These are phyloP conservation scores for Dactylellina leptospora DNA, from an alignment of 2,329 filamentous ascomycete genomes.

Conservation along the genomic window DNA sequence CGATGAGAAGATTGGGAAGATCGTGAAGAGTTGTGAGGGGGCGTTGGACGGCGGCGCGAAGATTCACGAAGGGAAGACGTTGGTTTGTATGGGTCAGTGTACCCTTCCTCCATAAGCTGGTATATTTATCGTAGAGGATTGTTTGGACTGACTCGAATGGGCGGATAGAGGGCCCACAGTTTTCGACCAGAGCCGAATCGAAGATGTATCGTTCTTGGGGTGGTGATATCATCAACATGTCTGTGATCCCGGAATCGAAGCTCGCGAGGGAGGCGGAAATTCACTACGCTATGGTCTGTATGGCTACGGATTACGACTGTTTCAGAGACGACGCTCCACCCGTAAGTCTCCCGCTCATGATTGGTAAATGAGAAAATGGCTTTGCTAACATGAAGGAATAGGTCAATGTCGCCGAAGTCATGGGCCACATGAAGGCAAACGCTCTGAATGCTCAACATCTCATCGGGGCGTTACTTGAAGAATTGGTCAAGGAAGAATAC, in stretches of 20 bases:
- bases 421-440: conserved; percentile 95
- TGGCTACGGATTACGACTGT: conserved; percentile 99
- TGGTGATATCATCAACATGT: conserved; percentile 98
- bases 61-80: conserved; percentile 81
- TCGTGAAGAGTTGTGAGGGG: conserved; percentile 71
- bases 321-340: conserved; percentile 66
- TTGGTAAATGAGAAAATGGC: neutral
- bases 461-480: conserved; percentile 85
- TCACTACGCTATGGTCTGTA: conserved; percentile 97
- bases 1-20: conserved; percentile 96
- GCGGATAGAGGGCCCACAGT: conserved; percentile 86
- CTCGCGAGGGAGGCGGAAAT: conserved; percentile 95
- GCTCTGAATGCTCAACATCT: conserved; percentile 84
- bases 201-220: conserved; percentile 95
- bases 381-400: neutral
- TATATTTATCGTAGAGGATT: neutral
- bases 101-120: conserved; percentile 19
- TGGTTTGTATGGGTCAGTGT: conserved; percentile 86
- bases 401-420: conserved; percentile 96
- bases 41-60: conserved; percentile 83
- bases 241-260: conserved; percentile 91
- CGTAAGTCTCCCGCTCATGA: neutral
- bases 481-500: conserved; percentile 80
- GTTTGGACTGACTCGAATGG: neutral
- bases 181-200: conserved; percentile 94